phyloP scores from a whole-genome alignment of 1,284 basidiomycete species.

The Sporisorium exsertum region DNA sequence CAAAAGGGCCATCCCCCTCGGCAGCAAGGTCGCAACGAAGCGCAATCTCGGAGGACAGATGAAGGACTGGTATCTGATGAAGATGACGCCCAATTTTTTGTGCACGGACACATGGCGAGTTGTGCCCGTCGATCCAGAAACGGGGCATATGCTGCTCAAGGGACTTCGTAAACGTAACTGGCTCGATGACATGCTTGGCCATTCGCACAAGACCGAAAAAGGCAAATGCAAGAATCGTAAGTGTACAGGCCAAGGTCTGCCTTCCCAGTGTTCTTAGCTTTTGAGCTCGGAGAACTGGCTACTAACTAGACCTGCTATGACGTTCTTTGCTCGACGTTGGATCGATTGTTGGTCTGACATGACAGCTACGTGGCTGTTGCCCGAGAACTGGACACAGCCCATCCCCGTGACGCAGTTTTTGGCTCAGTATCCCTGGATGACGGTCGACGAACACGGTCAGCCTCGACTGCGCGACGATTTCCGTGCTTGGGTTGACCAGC shows the following conservation, averaged over 20 bases:
- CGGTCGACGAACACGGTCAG: constrained; percentile 29
- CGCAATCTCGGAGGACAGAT: constrained; percentile 35
- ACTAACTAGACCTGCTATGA: not conserved
- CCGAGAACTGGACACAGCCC: constrained; percentile 32
- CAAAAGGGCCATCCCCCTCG: constrained; percentile 10
- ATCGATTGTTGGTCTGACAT: not conserved
- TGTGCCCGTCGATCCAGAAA: constrained; percentile 40
- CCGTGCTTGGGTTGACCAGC: constrained; percentile 31
- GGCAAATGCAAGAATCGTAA: constrained; percentile 35
- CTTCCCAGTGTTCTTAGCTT: not conserved
- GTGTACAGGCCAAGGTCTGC: not conserved
- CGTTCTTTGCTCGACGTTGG: not conserved
- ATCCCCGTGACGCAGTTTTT: constrained; percentile 43
- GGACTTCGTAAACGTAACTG: constrained; percentile 25
- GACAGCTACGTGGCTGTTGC: constrained; percentile 42
- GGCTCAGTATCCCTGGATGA: constrained; percentile 45
- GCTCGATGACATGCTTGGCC: constrained; percentile 16
- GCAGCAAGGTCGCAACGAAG: constrained; percentile 8
- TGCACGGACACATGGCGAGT: constrained; percentile 37
- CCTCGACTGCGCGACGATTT: constrained; percentile 26
- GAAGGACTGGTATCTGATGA: constrained; percentile 39
- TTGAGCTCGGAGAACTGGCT: not conserved
- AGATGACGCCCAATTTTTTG: constrained; percentile 36
- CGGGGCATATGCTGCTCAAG: constrained; percentile 41
- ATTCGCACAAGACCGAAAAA: constrained; percentile 20